Evolutionary conservation across 2,329 filamentous ascomycete species (phyloP), one percentile per base, ranked within the genome.

Genomic region (Fusarium scirpi): DNA sequence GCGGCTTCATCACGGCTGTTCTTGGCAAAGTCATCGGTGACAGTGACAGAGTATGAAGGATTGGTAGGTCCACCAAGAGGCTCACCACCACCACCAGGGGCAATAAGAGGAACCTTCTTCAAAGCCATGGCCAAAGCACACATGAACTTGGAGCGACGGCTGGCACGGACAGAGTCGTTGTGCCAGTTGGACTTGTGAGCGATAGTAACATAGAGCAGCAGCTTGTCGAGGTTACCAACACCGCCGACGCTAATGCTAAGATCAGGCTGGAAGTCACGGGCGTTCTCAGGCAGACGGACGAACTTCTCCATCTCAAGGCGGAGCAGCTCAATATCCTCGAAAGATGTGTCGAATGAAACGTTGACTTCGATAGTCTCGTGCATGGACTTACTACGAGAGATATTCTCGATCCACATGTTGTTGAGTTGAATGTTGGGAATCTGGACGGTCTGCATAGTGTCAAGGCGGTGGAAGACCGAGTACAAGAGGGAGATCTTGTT

Each of bases 401-500:
- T 88, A 79, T 99, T 99, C 79, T 98, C 95, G 58, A 99, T 91
- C 92, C 94, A 98, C n/a, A 94, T 83, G 55, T 89, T 91, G 84
- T 98, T 98, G 57, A 98, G 86, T 3, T 94, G 85, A 76, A 97
- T 97, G 81, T 99, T 98, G 44, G 96, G 94, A 3, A 97, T 90
- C 80, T 89, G 88, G 2, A 90, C 88, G 54, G 93, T 87, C 78
- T 97, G 94, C 84, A 93, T 91, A 76, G 90, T 93, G 73, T 91
- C 89, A 70, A 97, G 91, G 47, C 92, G 91, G 72, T 92, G 92
- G 82, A 99, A 98, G 58, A 98, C 90, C 1, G 94, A 97, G 84
- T 94, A 98, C 6, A 99, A 86, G 30, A 99, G 87, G 4, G 94
- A 97, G 74, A 98, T 98, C 78, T 94, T 93, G 80, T 98, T 94